phyloP scores from a whole-genome alignment of 2,329 filamentous ascomycete species.

The Neocucurbitaria cava region DNA sequence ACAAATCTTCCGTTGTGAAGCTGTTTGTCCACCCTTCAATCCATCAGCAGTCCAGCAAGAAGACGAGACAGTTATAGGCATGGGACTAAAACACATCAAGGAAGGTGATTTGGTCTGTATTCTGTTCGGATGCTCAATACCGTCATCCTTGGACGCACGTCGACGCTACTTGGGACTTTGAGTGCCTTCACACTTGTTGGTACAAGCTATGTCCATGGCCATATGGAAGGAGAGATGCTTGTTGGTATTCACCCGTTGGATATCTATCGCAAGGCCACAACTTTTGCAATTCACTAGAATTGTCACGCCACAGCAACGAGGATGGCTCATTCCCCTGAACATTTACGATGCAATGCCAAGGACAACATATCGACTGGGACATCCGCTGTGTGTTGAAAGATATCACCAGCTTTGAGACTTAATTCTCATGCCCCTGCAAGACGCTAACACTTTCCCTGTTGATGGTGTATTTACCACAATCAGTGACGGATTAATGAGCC shows the following conservation, averaged over 20 bases:
- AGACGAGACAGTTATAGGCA: not conserved
- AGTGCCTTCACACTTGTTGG: not conserved
- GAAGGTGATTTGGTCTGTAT: conserved; percentile 27
- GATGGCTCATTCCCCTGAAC: too few species aligned
- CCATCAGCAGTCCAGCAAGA: not conserved
- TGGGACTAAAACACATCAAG: conserved; percentile 2
- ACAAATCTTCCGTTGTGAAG: not conserved
- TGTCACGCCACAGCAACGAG: too few species aligned
- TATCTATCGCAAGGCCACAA: too few species aligned
- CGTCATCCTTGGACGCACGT: conserved; percentile 14
- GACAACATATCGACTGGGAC: too few species aligned
- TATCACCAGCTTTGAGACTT: too few species aligned
- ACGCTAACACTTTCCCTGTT: too few species aligned
- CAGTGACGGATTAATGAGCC: too few species aligned
- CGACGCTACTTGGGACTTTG: not conserved
- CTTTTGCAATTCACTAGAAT: too few species aligned
- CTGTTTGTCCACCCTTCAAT: not conserved
- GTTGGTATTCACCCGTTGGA: not conserved
- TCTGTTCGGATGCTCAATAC: conserved; percentile 27
- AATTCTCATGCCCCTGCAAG: too few species aligned
- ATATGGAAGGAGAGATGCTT: conserved; percentile 3
- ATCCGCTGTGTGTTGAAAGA: too few species aligned
- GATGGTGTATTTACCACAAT: too few species aligned
- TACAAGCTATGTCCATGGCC: not conserved
- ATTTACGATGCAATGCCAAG: too few species aligned